Percentiles rank a stretch among this genome's conserved stretches.
These are phyloP conservation scores for Zymoseptoria pseudotritici DNA, from an alignment of 2,329 filamentous ascomycete genomes.

Conservation along the genomic window DNA sequence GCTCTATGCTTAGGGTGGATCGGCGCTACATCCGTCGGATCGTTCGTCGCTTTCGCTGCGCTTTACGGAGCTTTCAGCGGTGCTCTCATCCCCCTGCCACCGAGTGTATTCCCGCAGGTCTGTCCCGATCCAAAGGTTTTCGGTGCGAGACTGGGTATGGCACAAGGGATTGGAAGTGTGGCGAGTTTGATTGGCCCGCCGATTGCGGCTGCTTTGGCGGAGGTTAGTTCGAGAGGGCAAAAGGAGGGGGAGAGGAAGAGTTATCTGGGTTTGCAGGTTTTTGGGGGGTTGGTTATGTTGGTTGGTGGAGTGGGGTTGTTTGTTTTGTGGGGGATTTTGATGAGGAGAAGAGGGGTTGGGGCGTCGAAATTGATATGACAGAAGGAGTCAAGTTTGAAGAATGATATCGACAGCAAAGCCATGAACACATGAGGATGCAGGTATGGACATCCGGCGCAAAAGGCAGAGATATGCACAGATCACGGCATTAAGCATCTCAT, in stretches of 20 bases:
- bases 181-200: slow-evolving; percentile 40
- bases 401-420: too few species aligned
- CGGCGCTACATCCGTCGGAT: slow-evolving; percentile 35
- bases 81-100: slow-evolving; percentile 41
- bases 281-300: slow-evolving; percentile 24
- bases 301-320: slow-evolving; percentile 20
- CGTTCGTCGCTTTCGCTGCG: slow-evolving; percentile 37
- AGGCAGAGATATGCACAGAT: too few species aligned
- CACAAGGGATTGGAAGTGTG: slow-evolving; percentile 37
- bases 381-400: not conserved
- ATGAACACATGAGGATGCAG: too few species aligned
- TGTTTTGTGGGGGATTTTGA: slow-evolving; percentile 20
- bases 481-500: too few species aligned
- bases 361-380: slow-evolving; percentile 13
- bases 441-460: too few species aligned
- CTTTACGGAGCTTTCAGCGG: slow-evolving; percentile 40
- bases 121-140: slow-evolving; percentile 41
- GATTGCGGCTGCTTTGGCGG: slow-evolving; percentile 37
- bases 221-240: not conserved
- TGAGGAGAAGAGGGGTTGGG: slow-evolving; percentile 17
- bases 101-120: slow-evolving; percentile 36
- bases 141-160: slow-evolving; percentile 43
- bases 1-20: slow-evolving; percentile 51
- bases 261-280: slow-evolving; percentile 26
- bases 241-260: slow-evolving; percentile 9